Evolutionary conservation across 331 rosid genomes (phyloP).

Genomic region (Pyracantha coccinea): DNA sequence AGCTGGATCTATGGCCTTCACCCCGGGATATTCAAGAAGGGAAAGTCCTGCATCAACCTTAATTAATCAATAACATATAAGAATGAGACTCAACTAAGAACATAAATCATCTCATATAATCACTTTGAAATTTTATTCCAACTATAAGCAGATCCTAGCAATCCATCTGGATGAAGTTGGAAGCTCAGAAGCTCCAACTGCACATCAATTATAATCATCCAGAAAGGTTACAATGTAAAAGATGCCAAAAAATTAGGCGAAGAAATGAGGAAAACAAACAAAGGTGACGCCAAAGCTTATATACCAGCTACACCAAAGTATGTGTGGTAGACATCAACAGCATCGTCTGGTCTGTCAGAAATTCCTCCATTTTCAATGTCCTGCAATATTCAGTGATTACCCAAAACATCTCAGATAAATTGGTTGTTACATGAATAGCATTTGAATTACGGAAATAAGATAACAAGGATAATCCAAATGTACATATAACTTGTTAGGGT

Average conservation of each 20-base stretch:
- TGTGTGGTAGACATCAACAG: slow-evolving; percentile 75
- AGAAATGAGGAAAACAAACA: not conserved
- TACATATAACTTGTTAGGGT: not conserved
- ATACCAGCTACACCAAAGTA: slow-evolving; percentile 86
- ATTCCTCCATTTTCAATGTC: slow-evolving; percentile 82
- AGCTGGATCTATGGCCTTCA: slow-evolving; percentile 76
- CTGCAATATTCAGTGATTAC: slow-evolving; percentile 30
- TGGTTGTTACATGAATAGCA: not conserved
- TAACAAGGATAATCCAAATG: not conserved
- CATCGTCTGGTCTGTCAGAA: slow-evolving; percentile 91
- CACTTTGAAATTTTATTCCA: not conserved
- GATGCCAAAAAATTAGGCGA: not conserved
- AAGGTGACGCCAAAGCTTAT: not conserved
- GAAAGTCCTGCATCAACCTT: slow-evolving; percentile 57
- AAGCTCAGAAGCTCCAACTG: not conserved
- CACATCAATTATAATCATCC: not conserved
- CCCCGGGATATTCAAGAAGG: slow-evolving; percentile 75
- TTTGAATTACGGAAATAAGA: not conserved
- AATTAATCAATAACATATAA: not conserved
- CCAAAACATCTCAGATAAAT: not conserved
- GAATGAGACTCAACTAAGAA: not conserved
- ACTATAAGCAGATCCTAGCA: not conserved
- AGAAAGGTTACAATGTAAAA: not conserved
- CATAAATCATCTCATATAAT: not conserved
- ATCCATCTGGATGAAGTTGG: not conserved